Percentiles rank a stretch among this genome's conserved stretches.
Conservation (phyloP, 2,329 filamentous ascomycete species). For the Mycogone perniciosa region DNA sequence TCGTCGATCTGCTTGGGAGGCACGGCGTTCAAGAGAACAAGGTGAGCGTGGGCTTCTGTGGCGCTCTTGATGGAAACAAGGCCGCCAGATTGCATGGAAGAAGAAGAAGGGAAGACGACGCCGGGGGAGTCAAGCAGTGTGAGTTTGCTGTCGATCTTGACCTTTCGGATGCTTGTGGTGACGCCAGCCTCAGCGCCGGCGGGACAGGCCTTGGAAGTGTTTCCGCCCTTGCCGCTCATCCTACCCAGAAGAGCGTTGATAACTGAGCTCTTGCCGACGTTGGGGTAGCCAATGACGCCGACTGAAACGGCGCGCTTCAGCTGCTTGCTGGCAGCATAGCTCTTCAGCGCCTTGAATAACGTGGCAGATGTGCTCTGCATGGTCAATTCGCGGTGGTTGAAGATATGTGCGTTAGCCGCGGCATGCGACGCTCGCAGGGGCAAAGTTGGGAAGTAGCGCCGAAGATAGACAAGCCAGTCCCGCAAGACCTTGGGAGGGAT, state of each 20-base stretch:
- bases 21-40: conserved; percentile 84
- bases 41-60: conserved; percentile 71
- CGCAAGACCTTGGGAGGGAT: conserved; percentile 76
- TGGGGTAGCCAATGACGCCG: conserved; percentile 91
- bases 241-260: conserved; percentile 86
- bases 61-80: conserved; percentile 51
- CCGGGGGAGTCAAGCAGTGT: conserved; percentile 91
- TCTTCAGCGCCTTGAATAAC: conserved; percentile 84
- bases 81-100: conserved; percentile 29
- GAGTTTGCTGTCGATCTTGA: conserved; percentile 92
- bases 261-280: conserved; percentile 93
- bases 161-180: conserved; percentile 78
- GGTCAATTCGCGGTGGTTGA: conserved; percentile 86
- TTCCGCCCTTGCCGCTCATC: conserved; percentile 57
- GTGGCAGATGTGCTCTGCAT: conserved; percentile 79
- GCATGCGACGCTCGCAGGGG: conserved; percentile 79
- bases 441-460: conserved; percentile 84
- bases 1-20: conserved; percentile 93
- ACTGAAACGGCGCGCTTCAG: conserved; percentile 86
- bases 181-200: conserved; percentile 88
- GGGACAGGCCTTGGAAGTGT: conserved; percentile 63
- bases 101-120: conserved; percentile 79
- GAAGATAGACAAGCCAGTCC: conserved; percentile 76
- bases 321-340: conserved; percentile 74
- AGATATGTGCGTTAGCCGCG: conserved; percentile 79